A percentile compares a stretch with the other conserved stretches of the same genome.
Conservation (phyloP, 176 grass and related monocot species). For the Bolboschoenus planiculmis region DNA sequence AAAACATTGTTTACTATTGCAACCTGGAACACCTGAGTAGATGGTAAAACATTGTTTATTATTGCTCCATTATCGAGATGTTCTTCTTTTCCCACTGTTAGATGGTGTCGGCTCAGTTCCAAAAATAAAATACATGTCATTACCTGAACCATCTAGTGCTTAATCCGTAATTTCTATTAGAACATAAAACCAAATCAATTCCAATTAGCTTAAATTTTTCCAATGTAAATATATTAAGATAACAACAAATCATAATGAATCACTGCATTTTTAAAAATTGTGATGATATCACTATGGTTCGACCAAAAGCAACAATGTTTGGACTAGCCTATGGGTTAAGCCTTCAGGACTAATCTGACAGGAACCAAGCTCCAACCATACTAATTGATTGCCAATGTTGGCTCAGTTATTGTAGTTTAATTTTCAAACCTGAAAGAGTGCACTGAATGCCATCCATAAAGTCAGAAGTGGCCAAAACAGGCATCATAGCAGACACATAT, state of each 20-base stretch:
- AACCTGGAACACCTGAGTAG: not conserved
- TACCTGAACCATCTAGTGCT: not conserved
- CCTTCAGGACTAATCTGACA: not conserved
- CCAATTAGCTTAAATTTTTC: not conserved
- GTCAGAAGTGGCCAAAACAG: conserved; percentile 71
- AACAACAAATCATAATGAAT: not conserved
- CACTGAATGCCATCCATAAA: conserved; percentile 96
- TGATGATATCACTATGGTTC: not conserved
- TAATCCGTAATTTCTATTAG: not conserved
- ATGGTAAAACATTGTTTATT: not conserved
- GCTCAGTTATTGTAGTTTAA: not conserved
- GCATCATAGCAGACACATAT: conserved; percentile 83
- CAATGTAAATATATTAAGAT: not conserved
- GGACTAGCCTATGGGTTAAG: not conserved
- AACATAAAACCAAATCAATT: not conserved
- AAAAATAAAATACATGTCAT: not conserved
- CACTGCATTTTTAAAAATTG: not conserved
- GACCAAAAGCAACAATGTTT: not conserved
- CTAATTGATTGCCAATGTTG: not conserved
- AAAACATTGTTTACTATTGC: not conserved
- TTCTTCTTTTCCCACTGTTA: not conserved
- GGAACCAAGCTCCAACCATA: not conserved
- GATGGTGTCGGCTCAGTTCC: no score
- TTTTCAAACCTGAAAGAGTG: conserved; percentile 69
- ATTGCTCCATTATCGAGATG: not conserved